Conservation (phyloP, 176 grass and related monocot species). For the Urochloa ruziziensis region DNA sequence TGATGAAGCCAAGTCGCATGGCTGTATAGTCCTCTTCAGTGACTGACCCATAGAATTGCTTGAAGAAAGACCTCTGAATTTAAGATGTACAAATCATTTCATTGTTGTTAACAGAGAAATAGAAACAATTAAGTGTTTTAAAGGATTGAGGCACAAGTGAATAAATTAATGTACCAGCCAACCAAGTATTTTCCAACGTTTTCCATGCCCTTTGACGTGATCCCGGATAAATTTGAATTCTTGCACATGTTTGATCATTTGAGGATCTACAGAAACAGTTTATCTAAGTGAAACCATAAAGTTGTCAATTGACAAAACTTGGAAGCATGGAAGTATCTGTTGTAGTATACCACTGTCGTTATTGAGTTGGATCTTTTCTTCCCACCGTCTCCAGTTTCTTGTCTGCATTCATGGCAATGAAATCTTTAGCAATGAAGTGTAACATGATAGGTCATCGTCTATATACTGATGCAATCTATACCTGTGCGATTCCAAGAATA, state of each 20-base stretch:
- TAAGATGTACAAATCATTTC: not conserved
- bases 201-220: constrained; percentile 44
- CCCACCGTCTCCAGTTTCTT: constrained; percentile 61
- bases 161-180: constrained; percentile 63
- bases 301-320: not conserved
- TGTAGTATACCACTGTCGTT: constrained; percentile 35
- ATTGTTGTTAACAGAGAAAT: not conserved
- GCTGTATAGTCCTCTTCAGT: constrained; percentile 62
- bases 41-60: constrained; percentile 77
- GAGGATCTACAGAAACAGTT: constrained; percentile 25
- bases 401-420: constrained; percentile 28
- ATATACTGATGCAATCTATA: not conserved
- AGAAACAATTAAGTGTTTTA: not conserved
- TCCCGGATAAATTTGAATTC: constrained; percentile 46
- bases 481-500: constrained; percentile 64
- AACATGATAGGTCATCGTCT: not conserved
- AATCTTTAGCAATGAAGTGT: not conserved
- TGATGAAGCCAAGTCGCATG: constrained; percentile 81
- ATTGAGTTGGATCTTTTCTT: constrained; percentile 38
- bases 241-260: constrained; percentile 46
- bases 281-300: not conserved
- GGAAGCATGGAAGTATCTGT: not conserved
- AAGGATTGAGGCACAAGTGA: not conserved
- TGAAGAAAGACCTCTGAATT: constrained; percentile 69
- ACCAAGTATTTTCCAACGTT: constrained; percentile 37